A percentile compares a stretch with the other conserved stretches of the same genome.
These are phyloP conservation scores for Bacidia gigantensis DNA, from an alignment of 495 filamentous ascomycete species.

Conservation along the genomic window DNA sequence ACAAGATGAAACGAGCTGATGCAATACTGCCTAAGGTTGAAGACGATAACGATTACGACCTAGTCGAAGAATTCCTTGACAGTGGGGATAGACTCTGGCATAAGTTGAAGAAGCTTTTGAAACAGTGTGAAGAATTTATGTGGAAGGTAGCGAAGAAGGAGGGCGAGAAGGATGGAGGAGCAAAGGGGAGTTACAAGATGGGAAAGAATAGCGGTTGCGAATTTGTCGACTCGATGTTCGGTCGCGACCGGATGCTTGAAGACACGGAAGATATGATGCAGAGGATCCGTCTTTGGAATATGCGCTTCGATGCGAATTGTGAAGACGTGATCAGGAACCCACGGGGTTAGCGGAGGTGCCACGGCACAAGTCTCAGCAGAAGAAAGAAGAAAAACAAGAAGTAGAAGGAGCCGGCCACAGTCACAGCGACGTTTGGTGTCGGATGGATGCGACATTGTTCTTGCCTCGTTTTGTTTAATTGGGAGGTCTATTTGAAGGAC, in stretches of 20 bases:
- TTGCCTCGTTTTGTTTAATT: no score
- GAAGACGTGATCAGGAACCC: slow-evolving; percentile 48
- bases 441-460: no score
- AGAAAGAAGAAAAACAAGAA: background rate
- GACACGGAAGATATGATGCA: slow-evolving; percentile 94
- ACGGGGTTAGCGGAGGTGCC: background rate
- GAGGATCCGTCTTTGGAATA: slow-evolving; percentile 80
- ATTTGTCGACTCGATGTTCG: slow-evolving; percentile 96
- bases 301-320: slow-evolving; percentile 93
- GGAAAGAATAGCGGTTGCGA: slow-evolving; percentile 88
- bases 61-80: slow-evolving; percentile 83
- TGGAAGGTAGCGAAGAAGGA: slow-evolving; percentile 59
- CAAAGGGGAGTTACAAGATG: slow-evolving; percentile 57
- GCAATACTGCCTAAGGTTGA: slow-evolving; percentile 66
- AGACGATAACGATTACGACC: slow-evolving; percentile 55
- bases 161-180: slow-evolving; percentile 38
- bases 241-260: slow-evolving; percentile 79
- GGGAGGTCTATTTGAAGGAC: background rate
- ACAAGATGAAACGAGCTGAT: slow-evolving; percentile 86
- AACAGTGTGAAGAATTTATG: slow-evolving; percentile 88
- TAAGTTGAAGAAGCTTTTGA: slow-evolving; percentile 76
- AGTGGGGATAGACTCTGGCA: slow-evolving; percentile 78
- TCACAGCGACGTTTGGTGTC: no score
- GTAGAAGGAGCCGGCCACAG: background rate
- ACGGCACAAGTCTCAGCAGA: no score